Evolutionary conservation across 352 stramenopile species (phyloP).

Genomic region (Phytopythium montanum): DNA sequence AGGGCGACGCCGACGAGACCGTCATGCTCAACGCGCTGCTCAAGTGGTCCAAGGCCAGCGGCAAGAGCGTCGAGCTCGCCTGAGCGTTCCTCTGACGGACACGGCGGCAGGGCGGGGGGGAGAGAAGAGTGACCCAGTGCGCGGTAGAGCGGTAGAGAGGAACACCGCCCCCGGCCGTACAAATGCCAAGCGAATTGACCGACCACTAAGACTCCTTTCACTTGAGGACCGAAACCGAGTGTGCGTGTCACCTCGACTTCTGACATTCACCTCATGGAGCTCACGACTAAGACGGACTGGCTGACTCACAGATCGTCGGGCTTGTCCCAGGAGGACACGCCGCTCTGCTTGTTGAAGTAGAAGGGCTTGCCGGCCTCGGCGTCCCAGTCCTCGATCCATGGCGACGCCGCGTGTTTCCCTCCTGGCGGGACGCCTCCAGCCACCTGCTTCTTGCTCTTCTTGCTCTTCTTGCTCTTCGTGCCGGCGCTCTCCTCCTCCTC

Average conservation of each 20-base stretch:
- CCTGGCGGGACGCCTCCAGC: slow-evolving; percentile 13
- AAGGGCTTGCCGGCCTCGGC: slow-evolving; percentile 70
- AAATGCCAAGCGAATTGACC: not conserved
- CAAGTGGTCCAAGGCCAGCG: slow-evolving; percentile 87
- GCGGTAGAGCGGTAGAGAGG: not conserved
- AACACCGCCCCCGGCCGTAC: not conserved
- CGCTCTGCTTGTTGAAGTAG: slow-evolving; percentile 88
- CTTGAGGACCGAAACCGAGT: too few relatives aligned
- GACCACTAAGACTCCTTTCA: too few relatives aligned
- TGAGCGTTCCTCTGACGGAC: slow-evolving; percentile 17
- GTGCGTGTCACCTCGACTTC: too few relatives aligned
- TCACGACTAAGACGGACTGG: too few relatives aligned
- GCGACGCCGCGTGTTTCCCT: slow-evolving; percentile 15
- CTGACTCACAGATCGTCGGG: slow-evolving; percentile 46
- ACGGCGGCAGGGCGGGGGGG: not conserved
- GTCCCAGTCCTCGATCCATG: slow-evolving; percentile 84
- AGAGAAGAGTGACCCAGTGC: not conserved
- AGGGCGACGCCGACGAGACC: slow-evolving; percentile 69
- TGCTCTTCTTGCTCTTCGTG: slow-evolving; percentile 21
- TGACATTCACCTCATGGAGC: too few relatives aligned
- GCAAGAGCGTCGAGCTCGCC: slow-evolving; percentile 82
- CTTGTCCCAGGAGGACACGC: slow-evolving; percentile 79
- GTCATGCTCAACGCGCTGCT: slow-evolving; percentile 82
- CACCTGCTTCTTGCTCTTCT: slow-evolving; percentile 13
- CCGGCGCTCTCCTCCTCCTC: slow-evolving; percentile 22